Conservation (phyloP, 129 eudicot genomes). For the Helichrysum umbraculigerum region DNA sequence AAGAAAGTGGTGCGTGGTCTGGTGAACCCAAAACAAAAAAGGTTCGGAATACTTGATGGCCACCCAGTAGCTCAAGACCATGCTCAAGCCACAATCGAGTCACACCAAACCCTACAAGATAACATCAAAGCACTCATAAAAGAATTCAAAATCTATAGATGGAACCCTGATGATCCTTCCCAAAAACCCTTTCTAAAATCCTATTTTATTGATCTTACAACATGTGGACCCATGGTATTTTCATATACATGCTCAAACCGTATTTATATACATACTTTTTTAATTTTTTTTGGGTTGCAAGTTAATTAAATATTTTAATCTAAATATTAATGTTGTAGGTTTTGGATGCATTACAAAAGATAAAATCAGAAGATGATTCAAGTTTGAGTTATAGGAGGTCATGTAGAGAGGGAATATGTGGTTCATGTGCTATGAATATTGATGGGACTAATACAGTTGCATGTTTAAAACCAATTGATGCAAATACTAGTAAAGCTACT, state of each 20-base stretch:
- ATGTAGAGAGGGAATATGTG: slow-evolving; percentile 93
- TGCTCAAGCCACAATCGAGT: slow-evolving; percentile 53
- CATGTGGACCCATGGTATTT: slow-evolving; percentile 80
- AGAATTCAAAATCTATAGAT: slow-evolving; percentile 77
- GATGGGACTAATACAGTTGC: slow-evolving; percentile 89
- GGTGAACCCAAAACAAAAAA: slow-evolving; percentile 29
- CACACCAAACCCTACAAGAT: slow-evolving; percentile 30
- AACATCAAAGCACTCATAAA: slow-evolving; percentile 35
- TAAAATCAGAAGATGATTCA: slow-evolving; percentile 79
- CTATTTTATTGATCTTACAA: slow-evolving; percentile 62
- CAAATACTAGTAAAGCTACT: slow-evolving; percentile 54
- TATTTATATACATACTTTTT: too few species aligned
- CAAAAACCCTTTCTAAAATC: slow-evolving; percentile 79
- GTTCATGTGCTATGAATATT: slow-evolving; percentile 89
- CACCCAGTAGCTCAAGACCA: slow-evolving; percentile 57
- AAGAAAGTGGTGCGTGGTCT: slow-evolving; percentile 23
- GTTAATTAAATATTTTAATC: too few species aligned
- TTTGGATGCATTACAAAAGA: slow-evolving; percentile 78
- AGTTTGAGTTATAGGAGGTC: slow-evolving; percentile 79
- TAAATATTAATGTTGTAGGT: slow-evolving; percentile 40
- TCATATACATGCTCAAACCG: too few species aligned
- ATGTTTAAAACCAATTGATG: slow-evolving; percentile 83
- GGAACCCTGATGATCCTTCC: slow-evolving; percentile 68
- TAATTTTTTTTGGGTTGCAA: too few species aligned
- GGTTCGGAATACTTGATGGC: slow-evolving; percentile 52